Conservation (phyloP, 768 basidiomycete species). For the Suillus paluster region DNA sequence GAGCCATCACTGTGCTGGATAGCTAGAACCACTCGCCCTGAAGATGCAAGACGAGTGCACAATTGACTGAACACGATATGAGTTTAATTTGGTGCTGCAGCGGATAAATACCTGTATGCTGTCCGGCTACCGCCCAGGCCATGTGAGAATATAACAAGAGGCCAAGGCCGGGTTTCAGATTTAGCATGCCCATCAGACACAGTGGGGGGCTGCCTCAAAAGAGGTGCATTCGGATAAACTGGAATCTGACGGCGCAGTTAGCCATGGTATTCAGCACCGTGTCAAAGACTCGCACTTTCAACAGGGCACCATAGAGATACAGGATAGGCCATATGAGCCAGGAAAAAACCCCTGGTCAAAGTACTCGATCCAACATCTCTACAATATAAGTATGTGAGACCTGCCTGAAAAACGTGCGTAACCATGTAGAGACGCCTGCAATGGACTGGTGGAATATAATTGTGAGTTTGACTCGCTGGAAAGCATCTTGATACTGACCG, state of each 20-base stretch:
- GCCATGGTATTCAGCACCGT: slow-evolving; percentile 2
- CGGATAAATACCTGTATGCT: slow-evolving; percentile 58
- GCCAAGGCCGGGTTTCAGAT: slow-evolving; percentile 53
- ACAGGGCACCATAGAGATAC: slow-evolving; percentile 52
- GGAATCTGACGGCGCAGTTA: slow-evolving; percentile 48
- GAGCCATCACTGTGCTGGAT: slow-evolving; percentile 87
- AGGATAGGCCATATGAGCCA: slow-evolving; percentile 48
- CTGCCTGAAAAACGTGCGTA: slow-evolving; percentile 55
- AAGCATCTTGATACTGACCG: slow-evolving; percentile 44
- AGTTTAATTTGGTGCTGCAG: not conserved
- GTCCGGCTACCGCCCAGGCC: slow-evolving; percentile 78
- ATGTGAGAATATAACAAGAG: slow-evolving; percentile 84
- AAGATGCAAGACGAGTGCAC: slow-evolving; percentile 72
- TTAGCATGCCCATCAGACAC: not conserved
- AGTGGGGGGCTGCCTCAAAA: slow-evolving; percentile 43
- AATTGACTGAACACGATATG: slow-evolving; percentile 52
- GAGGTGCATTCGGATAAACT: slow-evolving; percentile 58
- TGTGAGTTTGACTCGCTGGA: not conserved
- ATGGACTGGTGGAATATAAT: slow-evolving; percentile 35
- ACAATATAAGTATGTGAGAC: slow-evolving; percentile 6
- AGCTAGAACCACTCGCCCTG: slow-evolving; percentile 81
- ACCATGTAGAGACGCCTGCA: slow-evolving; percentile 50
- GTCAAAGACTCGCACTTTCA: slow-evolving; percentile 45
- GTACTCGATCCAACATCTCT: not conserved
- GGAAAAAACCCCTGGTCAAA: slow-evolving; percentile 26